Conservation (phyloP, 176 grass and related monocot species). For the Pontederia crassipes region DNA sequence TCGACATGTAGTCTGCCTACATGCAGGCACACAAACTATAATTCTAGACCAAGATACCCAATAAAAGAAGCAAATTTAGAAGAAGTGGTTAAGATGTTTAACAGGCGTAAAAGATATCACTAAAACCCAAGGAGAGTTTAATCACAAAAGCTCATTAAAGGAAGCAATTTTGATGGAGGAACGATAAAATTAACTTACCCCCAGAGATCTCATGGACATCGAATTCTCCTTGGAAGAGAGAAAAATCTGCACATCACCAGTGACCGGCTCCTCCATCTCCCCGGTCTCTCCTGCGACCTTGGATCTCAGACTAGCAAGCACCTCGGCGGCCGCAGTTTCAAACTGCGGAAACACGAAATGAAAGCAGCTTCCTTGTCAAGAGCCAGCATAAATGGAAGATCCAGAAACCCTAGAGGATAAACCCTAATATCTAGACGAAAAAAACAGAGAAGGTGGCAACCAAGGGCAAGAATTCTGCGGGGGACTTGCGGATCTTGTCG, state of each 20-base stretch:
- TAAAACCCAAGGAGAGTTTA: no score
- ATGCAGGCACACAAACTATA: not conserved
- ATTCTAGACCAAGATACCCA: no score
- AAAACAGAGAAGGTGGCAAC: conserved; percentile 15
- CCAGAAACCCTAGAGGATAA: not conserved
- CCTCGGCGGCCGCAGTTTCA: conserved; percentile 66
- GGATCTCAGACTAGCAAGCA: conserved; percentile 61
- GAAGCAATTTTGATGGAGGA: no score
- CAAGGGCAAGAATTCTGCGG: conserved; percentile 72
- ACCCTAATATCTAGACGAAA: not conserved
- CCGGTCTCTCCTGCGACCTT: conserved; percentile 84
- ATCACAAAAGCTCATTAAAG: no score
- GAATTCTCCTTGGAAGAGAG: conserved; percentile 80
- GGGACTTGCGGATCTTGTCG: conserved; percentile 84
- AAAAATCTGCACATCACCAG: conserved; percentile 81
- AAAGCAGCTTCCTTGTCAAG: not conserved
- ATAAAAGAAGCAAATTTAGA: no score
- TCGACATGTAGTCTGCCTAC: conserved; percentile 85
- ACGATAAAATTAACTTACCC: conserved; percentile 33
- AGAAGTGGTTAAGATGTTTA: no score
- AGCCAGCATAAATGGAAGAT: not conserved
- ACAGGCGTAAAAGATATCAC: no score
- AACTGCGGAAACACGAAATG: conserved; percentile 30
- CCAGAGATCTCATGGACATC: conserved; percentile 72
- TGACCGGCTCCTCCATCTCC: conserved; percentile 85